Evolutionary conservation across 208 protist species (phyloP).

Genomic region (Trypanosoma mega): DNA sequence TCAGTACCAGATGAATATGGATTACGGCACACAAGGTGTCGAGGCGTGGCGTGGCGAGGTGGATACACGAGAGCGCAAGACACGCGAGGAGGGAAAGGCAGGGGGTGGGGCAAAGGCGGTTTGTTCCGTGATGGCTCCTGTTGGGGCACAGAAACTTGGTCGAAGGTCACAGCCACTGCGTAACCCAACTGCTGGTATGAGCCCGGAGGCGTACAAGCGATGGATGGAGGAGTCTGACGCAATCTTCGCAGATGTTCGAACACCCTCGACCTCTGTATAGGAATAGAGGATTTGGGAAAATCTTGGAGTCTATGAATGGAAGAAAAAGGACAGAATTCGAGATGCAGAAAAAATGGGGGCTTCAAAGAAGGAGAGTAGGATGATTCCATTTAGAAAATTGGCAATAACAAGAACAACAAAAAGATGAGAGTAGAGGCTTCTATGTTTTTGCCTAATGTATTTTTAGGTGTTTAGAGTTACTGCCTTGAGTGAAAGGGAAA

Average conservation of each 20-base stretch:
- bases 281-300: background rate
- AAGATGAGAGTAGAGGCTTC: too few species aligned
- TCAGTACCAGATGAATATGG: slow-evolving; percentile 7
- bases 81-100: background rate
- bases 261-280: background rate
- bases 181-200: slow-evolving; percentile 43
- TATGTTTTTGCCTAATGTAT: too few species aligned
- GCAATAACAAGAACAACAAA: too few species aligned
- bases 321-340: background rate
- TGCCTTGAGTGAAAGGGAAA: too few species aligned
- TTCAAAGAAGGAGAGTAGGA: too few species aligned
- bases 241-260: slow-evolving; percentile 44
- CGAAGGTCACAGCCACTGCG: slow-evolving; percentile 42
- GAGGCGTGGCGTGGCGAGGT: slow-evolving; percentile 17
- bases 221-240: slow-evolving; percentile 62
- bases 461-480: too few species aligned
- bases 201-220: slow-evolving; percentile 34
- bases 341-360: too few species aligned
- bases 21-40: slow-evolving; percentile 3
- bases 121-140: slow-evolving; percentile 35
- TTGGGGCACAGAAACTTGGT: slow-evolving; percentile 55
- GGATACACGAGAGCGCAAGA: slow-evolving; percentile 1
- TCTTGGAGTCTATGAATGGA: too few species aligned
- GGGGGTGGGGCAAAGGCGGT: slow-evolving; percentile 14
- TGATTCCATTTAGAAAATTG: too few species aligned